Evolutionary conservation across 2,329 filamentous ascomycete genomes (phyloP), one percentile per base, ranked within the genome.

Genomic region (Gnomoniopsis smithogilvyi): DNA sequence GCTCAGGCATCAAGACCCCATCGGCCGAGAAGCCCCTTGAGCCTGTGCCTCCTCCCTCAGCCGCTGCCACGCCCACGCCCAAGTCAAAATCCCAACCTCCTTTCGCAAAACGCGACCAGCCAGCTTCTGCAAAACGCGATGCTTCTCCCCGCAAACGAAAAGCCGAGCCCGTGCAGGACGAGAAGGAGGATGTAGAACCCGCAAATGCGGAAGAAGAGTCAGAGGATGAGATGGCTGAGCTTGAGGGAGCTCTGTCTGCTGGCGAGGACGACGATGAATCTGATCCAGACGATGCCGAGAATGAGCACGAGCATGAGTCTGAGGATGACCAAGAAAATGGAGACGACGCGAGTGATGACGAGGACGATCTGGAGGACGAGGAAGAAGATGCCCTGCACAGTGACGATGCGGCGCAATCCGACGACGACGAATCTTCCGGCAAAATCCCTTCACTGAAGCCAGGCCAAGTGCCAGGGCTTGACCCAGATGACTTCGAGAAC

Each of bases 121-220:
- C 60, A 2, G 43, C 41, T 10, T 36, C 51, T 17, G 45, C 53
- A n/a, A 50, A 41, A 46, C 47, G 33, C 34, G 43, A 49, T 7
- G 45, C 57, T 6, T 60, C 60, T n/a, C 57, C 60, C 3, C 80
- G 83, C 71, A 90, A 90, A 78, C 84, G 88, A 64, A 90, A 90
- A 73, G 82, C 83, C 14, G 46, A 56, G 62, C 78, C 84, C 21
- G 80, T 78, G 24, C 77, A 78, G 34, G 83, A 85, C 65, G 74
- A 78, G 15, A 77, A 82, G 62, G 72, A 60, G 19, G 15, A 38
- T 6, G 4, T 48, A 1, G 26, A 56, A 21, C 21, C 34, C 21
- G 26, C 54, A 41, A 33, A 22, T 17, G 50, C 47, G 22, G 46
- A 49, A 1, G 81, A 85, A 65, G 86, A 89, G 65, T 82, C 88